Conservation (phyloP, 371 early-diverging fungal species). For the Quaeritorhiza haematococci region DNA sequence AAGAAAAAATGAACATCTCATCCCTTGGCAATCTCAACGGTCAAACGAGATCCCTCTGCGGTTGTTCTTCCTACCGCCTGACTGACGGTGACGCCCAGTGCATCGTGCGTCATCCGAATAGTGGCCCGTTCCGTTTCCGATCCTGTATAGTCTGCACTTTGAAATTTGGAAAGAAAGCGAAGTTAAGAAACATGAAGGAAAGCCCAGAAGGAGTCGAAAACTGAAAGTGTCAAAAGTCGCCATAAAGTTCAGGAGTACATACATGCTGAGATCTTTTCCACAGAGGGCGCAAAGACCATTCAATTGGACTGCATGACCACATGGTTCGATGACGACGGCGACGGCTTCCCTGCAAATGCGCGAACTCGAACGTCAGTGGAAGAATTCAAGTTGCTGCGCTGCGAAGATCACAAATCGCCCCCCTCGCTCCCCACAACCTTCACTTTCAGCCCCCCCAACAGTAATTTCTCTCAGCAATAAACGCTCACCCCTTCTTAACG, state of each 20-base stretch:
- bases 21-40: background rate
- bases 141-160: constrained; percentile 25
- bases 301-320: constrained; percentile 73
- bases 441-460: background rate
- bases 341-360: background rate
- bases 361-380: background rate
- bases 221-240: no score
- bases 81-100: constrained; percentile 66
- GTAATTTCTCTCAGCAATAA: background rate
- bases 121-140: constrained; percentile 42
- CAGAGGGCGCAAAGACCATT: constrained; percentile 81
- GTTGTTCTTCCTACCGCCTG: no score
- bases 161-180: background rate
- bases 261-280: constrained; percentile 59
- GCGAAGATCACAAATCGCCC: background rate
- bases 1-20: background rate
- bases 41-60: no score
- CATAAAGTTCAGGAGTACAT: no score
- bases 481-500: background rate
- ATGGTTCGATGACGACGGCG: constrained; percentile 39
- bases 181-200: no score
- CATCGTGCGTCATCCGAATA: constrained; percentile 78
- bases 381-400: background rate
- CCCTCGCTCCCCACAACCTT: background rate
- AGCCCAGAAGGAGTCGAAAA: no score